Evolutionary conservation across 352 stramenopile species (phyloP).

Genomic region (Thalassiosira hispida): DNA sequence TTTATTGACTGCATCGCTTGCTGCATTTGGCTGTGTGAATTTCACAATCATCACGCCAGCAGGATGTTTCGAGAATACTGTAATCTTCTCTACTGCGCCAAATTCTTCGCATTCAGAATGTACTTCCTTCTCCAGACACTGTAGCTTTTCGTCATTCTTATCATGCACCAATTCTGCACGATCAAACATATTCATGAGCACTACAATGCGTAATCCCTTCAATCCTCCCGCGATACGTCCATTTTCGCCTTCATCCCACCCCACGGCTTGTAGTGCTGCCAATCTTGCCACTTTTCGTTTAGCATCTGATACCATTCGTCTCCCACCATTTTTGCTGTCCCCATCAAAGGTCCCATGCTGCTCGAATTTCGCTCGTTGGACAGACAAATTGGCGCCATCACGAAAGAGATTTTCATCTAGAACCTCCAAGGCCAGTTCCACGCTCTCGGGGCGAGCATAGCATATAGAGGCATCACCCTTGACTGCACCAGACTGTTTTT

Average conservation of each 20-base stretch:
- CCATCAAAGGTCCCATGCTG: constrained; percentile 90
- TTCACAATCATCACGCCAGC: constrained; percentile 95
- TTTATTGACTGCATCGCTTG: constrained; percentile 61
- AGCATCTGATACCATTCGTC: constrained; percentile 85
- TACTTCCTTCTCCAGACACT: constrained; percentile 86
- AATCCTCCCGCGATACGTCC: constrained; percentile 87
- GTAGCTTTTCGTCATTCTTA: constrained; percentile 83
- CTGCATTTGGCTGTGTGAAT: constrained; percentile 88
- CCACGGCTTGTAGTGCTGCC: constrained; percentile 87
- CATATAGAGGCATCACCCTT: constrained; percentile 96
- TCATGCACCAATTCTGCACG: constrained; percentile 86
- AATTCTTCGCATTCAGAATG: constrained; percentile 84
- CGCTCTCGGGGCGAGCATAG: constrained; percentile 94
- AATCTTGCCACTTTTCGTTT: constrained; percentile 78
- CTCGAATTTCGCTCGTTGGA: constrained; percentile 88
- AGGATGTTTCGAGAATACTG: constrained; percentile 92
- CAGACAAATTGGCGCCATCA: constrained; percentile 50
- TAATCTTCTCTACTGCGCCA: constrained; percentile 89
- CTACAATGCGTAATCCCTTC: constrained; percentile 93
- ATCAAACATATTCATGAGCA: constrained; percentile 96
- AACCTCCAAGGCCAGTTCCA: constrained; percentile 93
- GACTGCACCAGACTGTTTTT: constrained; percentile 71
- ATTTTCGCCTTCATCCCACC: constrained; percentile 94
- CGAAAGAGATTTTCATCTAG: constrained; percentile 87
- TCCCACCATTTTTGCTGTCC: constrained; percentile 85